A percentile compares a stretch with the other conserved stretches of the same genome.
These are phyloP conservation scores for Glycine tomentella DNA, from an alignment of 306 rosid species.

Conservation along the genomic window DNA sequence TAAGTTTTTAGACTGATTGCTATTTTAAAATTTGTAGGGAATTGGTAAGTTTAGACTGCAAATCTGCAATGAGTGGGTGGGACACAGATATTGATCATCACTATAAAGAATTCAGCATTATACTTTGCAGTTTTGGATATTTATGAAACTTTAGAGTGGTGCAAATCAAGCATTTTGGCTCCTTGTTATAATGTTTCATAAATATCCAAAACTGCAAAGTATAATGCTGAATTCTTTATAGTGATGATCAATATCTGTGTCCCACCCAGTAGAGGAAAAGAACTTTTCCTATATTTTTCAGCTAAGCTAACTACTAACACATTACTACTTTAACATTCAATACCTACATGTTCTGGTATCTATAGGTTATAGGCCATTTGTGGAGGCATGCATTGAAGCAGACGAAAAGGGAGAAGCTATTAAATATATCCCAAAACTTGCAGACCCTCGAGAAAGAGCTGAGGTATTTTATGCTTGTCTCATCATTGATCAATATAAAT, in stretches of 20 bases:
- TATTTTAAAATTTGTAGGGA: conserved; percentile 12
- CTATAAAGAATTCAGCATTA: conserved; percentile 6
- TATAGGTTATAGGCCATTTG: conserved; percentile 89
- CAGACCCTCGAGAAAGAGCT: conserved; percentile 94
- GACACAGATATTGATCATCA: neutral
- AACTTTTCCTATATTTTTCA: conserved; percentile 14
- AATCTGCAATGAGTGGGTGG: neutral
- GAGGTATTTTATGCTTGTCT: conserved; percentile 69
- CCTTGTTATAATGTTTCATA: conserved; percentile 8
- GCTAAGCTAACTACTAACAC: conserved; percentile 3
- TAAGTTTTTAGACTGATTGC: conserved; percentile 48
- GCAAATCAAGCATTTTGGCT: conserved; percentile 10
- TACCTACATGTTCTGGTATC: conserved; percentile 44
- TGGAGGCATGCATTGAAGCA: conserved; percentile 97
- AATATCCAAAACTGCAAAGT: too few species aligned
- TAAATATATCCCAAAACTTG: conserved; percentile 91
- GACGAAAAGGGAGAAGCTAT: conserved; percentile 92
- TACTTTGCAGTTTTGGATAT: conserved; percentile 24
- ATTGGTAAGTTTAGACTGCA: conserved; percentile 6
- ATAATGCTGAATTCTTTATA: too few species aligned
- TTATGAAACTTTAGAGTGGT: neutral
- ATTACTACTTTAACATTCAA: conserved; percentile 21
- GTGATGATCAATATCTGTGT: too few species aligned
- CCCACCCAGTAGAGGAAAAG: neutral
- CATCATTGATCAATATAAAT: neutral